A percentile compares a stretch with the other conserved stretches of the same genome.
These are phyloP conservation scores for Plectosphaerella cucumerina DNA, from an alignment of 2,329 filamentous ascomycete species.

Conservation along the genomic window DNA sequence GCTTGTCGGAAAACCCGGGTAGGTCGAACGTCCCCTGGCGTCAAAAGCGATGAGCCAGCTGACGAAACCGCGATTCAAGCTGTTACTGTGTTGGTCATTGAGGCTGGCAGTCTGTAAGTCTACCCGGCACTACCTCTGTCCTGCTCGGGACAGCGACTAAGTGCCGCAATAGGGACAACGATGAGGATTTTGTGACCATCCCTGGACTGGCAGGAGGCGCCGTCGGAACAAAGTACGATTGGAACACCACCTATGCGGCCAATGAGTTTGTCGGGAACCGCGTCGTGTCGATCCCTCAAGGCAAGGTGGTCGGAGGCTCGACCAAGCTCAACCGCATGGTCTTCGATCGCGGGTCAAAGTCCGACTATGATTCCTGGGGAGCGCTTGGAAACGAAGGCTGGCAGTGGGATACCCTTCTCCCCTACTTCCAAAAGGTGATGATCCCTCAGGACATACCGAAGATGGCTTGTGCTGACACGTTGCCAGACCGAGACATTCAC, in stretches of 20 bases:
- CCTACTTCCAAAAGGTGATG: constrained; percentile 25
- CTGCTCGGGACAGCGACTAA: too few relatives aligned
- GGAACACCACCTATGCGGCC: constrained; percentile 24
- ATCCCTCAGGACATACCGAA: too few relatives aligned
- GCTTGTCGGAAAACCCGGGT: constrained; percentile 28
- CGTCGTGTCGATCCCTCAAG: background rate
- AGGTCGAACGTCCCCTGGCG: background rate
- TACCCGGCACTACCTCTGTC: background rate
- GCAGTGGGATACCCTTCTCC: constrained; percentile 28
- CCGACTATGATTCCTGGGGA: constrained; percentile 30
- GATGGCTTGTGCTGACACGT: too few relatives aligned
- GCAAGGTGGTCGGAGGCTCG: constrained; percentile 22
- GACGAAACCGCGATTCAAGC: constrained; percentile 1
- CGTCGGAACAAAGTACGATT: constrained; percentile 19
- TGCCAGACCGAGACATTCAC: constrained; percentile 12
- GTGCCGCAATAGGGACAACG: constrained; percentile 4
- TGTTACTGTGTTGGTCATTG: constrained; percentile 23
- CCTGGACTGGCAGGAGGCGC: constrained; percentile 20
- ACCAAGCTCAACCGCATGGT: constrained; percentile 26
- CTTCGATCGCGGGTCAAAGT: constrained; percentile 20
- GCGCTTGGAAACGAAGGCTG: constrained; percentile 29
- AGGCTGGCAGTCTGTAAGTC: constrained; percentile 11
- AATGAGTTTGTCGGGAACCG: background rate
- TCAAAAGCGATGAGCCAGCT: background rate
- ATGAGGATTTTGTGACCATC: constrained; percentile 18